These are phyloP conservation scores for Ormosia semicastrata DNA, from an alignment of 306 rosid genomes.

Conservation along the genomic window DNA sequence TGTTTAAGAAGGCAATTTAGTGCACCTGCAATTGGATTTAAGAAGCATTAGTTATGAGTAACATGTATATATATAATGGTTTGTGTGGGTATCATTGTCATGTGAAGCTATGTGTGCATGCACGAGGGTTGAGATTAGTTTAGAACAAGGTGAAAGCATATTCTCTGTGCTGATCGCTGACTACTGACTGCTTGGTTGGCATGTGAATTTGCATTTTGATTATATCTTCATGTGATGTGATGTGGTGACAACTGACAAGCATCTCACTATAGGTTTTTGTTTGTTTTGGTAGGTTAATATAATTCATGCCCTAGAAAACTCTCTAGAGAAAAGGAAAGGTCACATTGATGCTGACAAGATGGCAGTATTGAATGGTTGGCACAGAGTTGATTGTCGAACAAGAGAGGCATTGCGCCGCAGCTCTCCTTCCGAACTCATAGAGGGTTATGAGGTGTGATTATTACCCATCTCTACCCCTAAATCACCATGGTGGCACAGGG, in stretches of 20 bases:
- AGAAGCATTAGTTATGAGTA: neutral
- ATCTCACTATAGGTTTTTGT: constrained; percentile 17
- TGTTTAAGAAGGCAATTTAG: constrained; percentile 14
- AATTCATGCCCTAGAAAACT: constrained; percentile 49
- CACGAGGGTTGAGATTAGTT: neutral
- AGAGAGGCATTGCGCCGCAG: constrained; percentile 94
- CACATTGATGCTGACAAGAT: constrained; percentile 57
- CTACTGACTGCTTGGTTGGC: neutral
- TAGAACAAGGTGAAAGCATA: neutral
- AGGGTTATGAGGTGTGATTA: constrained; percentile 69
- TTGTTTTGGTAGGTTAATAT: constrained; percentile 60
- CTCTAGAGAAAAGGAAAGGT: constrained; percentile 53
- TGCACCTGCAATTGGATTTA: constrained; percentile 2
- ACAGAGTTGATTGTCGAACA: constrained; percentile 68
- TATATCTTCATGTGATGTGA: neutral
- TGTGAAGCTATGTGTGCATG: neutral
- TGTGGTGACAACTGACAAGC: neutral
- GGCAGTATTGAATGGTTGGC: constrained; percentile 45
- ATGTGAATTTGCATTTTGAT: neutral
- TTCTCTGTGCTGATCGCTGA: constrained; percentile 4
- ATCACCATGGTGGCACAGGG: neutral
- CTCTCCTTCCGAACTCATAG: constrained; percentile 64
- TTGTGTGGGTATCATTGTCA: neutral
- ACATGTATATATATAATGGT: neutral
- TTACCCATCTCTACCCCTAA: neutral